Base-by-base conservation (phyloP, 768 basidiomycete species). In the Serpula lacrymans region DNA sequence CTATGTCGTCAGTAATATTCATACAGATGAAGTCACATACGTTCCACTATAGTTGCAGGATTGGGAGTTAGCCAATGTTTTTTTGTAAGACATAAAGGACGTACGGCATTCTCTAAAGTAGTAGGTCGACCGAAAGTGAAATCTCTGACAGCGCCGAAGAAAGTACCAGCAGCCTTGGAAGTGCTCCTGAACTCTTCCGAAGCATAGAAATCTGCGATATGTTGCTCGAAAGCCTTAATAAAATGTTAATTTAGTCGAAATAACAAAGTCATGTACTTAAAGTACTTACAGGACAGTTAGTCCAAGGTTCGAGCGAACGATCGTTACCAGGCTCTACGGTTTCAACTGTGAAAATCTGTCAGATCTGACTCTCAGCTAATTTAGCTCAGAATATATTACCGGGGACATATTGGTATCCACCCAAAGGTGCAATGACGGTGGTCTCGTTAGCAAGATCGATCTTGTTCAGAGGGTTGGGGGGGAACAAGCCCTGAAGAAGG, bases 281-380 rank as follows among this genome's bases (percentile, higher is more conserved):
- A n/a, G n/a, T n/a, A 54, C 67, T 18, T 58, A 79, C 76, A 1
- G 75, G 74, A 53, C 80, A 82, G 46, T 68, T 60, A 6, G 77
- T 80, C 86, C 85, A 92, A 49, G 82, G 82, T 65, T 93, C 88
- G 46, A 92, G 69, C 17, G 85, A 85, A 53, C 85, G 80, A 58
- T 89, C 85, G 49, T 89, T 87, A 39, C 73, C 75, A 21, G 88
- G 84, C 59, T 89, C 87, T 35, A 92, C 83, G n/a, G 88, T 88
- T 68, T 90, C 84, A 22, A 89, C 86, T 80, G 40, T 16, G 35
- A 13, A 14, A 6, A 33, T 14, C 14, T 8, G n/a, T 33, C 20
- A 33, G 31, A 33, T 14, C 6, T 33, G 6, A 18, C 20, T 6
- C 31, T 33, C 14, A 6, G n/a, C 27, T 33, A 8, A 6, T 14